Evolutionary conservation across 2,329 filamentous ascomycete genomes (phyloP).

Genomic region (Penicillium glabrum): DNA sequence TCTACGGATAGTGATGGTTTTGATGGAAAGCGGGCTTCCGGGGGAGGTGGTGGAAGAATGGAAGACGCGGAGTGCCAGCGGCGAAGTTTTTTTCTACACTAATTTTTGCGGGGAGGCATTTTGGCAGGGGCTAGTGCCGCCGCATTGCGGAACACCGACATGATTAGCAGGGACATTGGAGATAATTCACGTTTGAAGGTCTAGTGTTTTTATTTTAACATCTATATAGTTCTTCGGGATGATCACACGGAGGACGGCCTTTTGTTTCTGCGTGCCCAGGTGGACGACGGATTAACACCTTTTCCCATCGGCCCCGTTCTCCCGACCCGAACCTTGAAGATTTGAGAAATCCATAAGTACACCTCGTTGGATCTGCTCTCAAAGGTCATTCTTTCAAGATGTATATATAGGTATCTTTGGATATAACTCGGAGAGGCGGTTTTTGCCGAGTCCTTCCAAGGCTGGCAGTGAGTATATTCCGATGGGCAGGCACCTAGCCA

Average conservation of each 20-base stretch:
- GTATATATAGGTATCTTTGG: too few species aligned
- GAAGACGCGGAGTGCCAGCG: constrained; percentile 30
- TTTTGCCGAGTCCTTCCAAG: too few species aligned
- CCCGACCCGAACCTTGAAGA: background rate
- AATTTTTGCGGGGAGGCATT: constrained; percentile 35
- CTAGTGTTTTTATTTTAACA: constrained; percentile 4
- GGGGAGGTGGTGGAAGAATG: constrained; percentile 25
- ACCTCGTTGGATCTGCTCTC: background rate
- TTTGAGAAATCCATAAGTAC: background rate
- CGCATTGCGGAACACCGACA: constrained; percentile 35
- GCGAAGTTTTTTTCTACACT: constrained; percentile 35
- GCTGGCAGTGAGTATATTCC: too few species aligned
- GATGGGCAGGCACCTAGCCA: background rate
- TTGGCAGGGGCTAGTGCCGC: constrained; percentile 39
- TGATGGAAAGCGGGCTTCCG: constrained; percentile 36
- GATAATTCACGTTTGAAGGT: constrained; percentile 3
- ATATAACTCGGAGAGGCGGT: too few species aligned
- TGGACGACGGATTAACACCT: constrained; percentile 43
- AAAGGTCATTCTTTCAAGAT: too few species aligned
- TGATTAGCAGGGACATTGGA: constrained; percentile 17
- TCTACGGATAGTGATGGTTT: constrained; percentile 16
- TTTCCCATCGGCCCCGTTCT: constrained; percentile 30
- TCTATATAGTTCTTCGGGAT: constrained; percentile 30
- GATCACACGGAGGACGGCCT: constrained; percentile 40
- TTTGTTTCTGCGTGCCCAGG: constrained; percentile 40